These are phyloP conservation scores for Plasmodium falciparum DNA, from an alignment of 169 alveolate species.

Conservation along the genomic window DNA sequence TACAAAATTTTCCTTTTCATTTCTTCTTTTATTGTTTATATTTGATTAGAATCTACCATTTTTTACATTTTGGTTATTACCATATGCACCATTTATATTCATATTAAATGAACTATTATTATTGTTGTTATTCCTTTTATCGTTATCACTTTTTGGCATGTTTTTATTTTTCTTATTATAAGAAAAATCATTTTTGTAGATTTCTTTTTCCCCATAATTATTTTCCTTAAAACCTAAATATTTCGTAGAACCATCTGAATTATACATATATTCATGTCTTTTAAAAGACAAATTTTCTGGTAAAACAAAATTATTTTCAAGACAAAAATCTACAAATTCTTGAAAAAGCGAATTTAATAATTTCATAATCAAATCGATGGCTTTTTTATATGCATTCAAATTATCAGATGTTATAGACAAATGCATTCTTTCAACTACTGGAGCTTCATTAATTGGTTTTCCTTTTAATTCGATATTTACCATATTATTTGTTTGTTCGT, in stretches of 20 bases:
- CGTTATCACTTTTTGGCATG: conserved; percentile 31
- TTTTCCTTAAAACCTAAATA: conserved; percentile 81
- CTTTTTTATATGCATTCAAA: conserved; percentile 79
- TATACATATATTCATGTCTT: conserved; percentile 85
- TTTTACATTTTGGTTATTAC: conserved; percentile 22
- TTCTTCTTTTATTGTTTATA: background rate
- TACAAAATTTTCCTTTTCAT: no score
- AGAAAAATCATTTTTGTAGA: conserved; percentile 30
- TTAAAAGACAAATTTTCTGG: conserved; percentile 82
- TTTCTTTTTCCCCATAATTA: conserved; percentile 35
- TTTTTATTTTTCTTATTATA: conserved; percentile 37
- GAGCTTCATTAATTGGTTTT: conserved; percentile 87
- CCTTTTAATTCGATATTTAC: conserved; percentile 87
- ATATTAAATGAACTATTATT: conserved; percentile 12
- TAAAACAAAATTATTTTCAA: conserved; percentile 68
- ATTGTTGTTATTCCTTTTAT: conserved; percentile 23
- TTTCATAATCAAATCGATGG: conserved; percentile 82
- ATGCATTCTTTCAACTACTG: conserved; percentile 87
- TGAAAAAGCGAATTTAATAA: conserved; percentile 85
- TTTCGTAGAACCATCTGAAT: conserved; percentile 79
- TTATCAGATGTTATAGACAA: conserved; percentile 82
- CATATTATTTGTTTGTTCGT: conserved; percentile 83
- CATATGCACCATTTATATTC: conserved; percentile 4
- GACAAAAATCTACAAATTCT: conserved; percentile 82
- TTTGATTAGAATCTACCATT: conserved; percentile 19